Base-by-base conservation (phyloP, 495 filamentous ascomycete genomes). In the Sordaria brevicollis region DNA sequence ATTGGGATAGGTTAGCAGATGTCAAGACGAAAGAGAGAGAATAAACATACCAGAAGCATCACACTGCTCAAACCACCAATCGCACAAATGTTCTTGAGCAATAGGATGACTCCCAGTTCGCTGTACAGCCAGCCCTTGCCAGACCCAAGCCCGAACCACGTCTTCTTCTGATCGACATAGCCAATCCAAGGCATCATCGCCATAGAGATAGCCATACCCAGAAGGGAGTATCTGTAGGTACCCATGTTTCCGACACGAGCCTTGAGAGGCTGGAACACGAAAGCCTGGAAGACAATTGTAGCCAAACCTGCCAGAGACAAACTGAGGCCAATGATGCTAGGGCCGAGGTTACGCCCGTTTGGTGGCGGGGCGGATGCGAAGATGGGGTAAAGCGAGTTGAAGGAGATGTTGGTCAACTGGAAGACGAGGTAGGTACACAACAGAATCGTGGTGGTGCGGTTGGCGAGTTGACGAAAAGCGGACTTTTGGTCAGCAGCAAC, bases 361-460 rank as follows among this genome's bases (percentile, higher is more conserved):
- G 95, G 95, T 0, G 88, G 86, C 5, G 83, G 76, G 1, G 90
- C 88, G 67, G 92, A 89, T 8, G 88, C 90, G 74, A 97, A 99
- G 65, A 98, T 94, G 1, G 95, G 93, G 74, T 96, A 97, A 1
- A 97, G 83, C 25, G 92, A 92, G 75, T 93, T 95, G 84, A 93
- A 97, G 11, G 92, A 89, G 70, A 96, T 89, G 77, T 97, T 97
- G 67, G 89, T 87, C 33, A 97, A 84, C 67, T 96, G 92, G 76
- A 97, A 97, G 38, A 97, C 89, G 35, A 94, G 82, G 74, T 94
- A 96, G 2, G 93, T 94, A 35, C 86, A 75, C 10, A 97, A 86
- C 0, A 99, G 84, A 11, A 95, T 81, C 35, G 96, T 75, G 0
- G 93, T 97, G 66, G 94, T 91, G 8, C 91, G 87, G 71, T 90